Evolutionary conservation across 345 rosid genomes (phyloP), one percentile per base, ranked within the genome.

Genomic region (Heritiera fomes): DNA sequence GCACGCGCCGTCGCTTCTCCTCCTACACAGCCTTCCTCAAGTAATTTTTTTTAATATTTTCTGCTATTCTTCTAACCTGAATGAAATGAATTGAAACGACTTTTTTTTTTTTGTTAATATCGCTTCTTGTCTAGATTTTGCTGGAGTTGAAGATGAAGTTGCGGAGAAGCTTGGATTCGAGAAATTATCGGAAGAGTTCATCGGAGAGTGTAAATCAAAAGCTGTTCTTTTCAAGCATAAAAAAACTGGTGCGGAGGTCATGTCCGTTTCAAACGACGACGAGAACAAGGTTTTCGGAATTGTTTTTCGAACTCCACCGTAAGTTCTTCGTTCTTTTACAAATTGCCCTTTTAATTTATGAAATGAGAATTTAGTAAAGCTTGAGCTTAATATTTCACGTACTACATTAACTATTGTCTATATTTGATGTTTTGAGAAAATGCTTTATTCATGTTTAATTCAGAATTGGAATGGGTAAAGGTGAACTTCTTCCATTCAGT

Each of bases 251-350:
- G 89, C 95, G 8, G 94, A 96, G 83, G 88, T 96, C 62, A 92
- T 93, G 95, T 94, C 98, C 49, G 97, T 96, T 67, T 90, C 97
- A 7, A 96, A 96, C 38, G 90, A 89, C 17, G 98, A 93, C 58
- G 96, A 93, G 90, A 93, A 93, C 83, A 93, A 93, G 86, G 98
- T 91, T 76, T 93, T 91, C 4, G 98, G 98, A 66, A 84, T 93
- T 83, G 92, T 93, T 76, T 81, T 93, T 63, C 93, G 99, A 60
- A 96, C 98, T 34, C 98, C 98, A 1, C 98, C 98, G 93, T 93
- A 85, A 88, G 98, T 87, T 20, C 30, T 52, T 64, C 59, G 2
- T 43, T 64, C 45, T 18, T 9, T 79, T 55, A 61, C 14, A 40
- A 15, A 12, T 17, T 77, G 38, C 32, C 52, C 28, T 7, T 45